A percentile compares a stretch with the other conserved stretches of the same genome.
Conservation (phyloP, 108 stramenopile genomes). For the Nannochloropsis oceanica region DNA sequence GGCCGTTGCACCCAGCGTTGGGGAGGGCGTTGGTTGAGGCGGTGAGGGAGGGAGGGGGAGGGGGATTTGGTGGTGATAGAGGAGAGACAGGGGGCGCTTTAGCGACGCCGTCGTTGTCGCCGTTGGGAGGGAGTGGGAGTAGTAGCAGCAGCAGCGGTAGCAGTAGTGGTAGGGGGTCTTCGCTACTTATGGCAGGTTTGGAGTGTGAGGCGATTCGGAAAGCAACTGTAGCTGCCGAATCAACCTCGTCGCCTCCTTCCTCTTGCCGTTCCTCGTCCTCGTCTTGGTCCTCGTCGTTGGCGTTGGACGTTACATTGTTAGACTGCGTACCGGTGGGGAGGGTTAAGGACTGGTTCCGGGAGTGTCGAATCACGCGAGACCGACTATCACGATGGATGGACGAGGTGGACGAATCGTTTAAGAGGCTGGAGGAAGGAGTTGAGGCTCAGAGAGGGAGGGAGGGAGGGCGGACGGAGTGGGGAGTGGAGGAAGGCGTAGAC, state of each 20-base stretch:
- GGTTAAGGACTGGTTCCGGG: neutral
- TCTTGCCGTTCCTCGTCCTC: no score
- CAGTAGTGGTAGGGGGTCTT: neutral
- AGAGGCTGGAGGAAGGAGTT: neutral
- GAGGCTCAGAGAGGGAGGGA: neutral
- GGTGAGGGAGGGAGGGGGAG: neutral
- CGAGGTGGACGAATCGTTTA: neutral
- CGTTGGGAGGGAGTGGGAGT: neutral
- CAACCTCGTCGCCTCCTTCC: no score
- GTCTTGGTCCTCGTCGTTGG: neutral
- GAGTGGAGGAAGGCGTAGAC: neutral
- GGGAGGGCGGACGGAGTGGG: neutral
- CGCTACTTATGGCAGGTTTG: neutral
- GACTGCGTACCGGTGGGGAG: neutral
- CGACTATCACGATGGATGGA: neutral
- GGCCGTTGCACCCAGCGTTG: neutral
- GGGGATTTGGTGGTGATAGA: neutral
- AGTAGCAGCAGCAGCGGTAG: neutral
- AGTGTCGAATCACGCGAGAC: neutral
- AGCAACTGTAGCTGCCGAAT: neutral
- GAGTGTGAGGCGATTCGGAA: neutral
- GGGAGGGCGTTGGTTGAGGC: neutral
- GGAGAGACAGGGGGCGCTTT: neutral
- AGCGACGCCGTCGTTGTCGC: neutral
- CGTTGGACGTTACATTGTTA: neutral